Evolutionary conservation across 2,329 filamentous ascomycete genomes (phyloP).

Genomic region (Arthroderma uncinatum): DNA sequence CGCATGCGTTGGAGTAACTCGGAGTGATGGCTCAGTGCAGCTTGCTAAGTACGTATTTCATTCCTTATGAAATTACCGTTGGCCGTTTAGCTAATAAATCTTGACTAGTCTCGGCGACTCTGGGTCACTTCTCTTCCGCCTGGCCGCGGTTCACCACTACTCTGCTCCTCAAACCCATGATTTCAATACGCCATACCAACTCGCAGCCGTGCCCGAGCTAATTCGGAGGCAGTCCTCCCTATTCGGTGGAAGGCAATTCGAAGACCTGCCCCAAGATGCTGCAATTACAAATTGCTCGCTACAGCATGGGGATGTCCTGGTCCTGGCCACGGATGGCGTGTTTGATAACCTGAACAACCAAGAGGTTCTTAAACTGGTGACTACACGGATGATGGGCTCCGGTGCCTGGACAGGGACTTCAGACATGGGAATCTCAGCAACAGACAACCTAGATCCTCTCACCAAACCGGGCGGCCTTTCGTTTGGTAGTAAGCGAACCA

Average conservation of each 20-base stretch:
- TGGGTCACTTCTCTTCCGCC: constrained; percentile 75
- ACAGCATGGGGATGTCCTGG: constrained; percentile 81
- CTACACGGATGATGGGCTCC: constrained; percentile 58
- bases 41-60: constrained; percentile 57
- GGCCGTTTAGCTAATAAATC: constrained; percentile 3
- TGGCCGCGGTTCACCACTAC: constrained; percentile 72
- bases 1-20: constrained; percentile 72
- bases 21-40: constrained; percentile 62
- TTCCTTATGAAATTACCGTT: background rate
- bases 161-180: constrained; percentile 85
- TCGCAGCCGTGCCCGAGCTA: constrained; percentile 72
- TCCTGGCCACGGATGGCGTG: constrained; percentile 89
- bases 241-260: constrained; percentile 71
- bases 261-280: constrained; percentile 75
- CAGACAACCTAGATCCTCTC: constrained; percentile 46
- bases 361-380: constrained; percentile 73
- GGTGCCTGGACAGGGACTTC: constrained; percentile 62
- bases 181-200: constrained; percentile 95
- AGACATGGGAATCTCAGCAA: constrained; percentile 51
- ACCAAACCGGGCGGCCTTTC: constrained; percentile 40
- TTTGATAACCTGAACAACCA: constrained; percentile 93
- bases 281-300: constrained; percentile 65
- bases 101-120: constrained; percentile 65
- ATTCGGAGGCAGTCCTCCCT: constrained; percentile 68
- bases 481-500: constrained; percentile 15